A percentile compares a stretch with the other conserved stretches of the same genome.
phyloP scores from a whole-genome alignment of 768 basidiomycete genomes.

The Tephrocybe sp. region DNA sequence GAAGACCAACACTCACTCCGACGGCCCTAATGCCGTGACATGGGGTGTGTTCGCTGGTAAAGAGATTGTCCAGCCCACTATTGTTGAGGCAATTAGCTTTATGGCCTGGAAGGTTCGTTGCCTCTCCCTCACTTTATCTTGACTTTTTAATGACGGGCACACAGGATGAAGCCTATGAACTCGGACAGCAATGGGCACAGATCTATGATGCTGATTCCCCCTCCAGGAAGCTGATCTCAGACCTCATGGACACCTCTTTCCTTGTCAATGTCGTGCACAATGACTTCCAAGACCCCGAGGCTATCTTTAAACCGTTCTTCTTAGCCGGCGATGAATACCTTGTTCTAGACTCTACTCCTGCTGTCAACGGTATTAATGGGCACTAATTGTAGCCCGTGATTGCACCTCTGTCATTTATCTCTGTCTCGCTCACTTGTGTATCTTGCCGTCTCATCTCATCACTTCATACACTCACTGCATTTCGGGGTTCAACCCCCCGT shows the following conservation, averaged over 20 bases:
- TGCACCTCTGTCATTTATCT: constrained; percentile 12
- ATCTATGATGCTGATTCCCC: constrained; percentile 79
- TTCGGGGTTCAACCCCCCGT: constrained; percentile 89
- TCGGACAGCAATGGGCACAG: constrained; percentile 89
- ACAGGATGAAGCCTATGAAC: constrained; percentile 92
- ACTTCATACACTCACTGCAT: constrained; percentile 18
- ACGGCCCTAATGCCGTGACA: constrained; percentile 97
- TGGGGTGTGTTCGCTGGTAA: constrained; percentile 99
- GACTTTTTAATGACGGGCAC: constrained; percentile 8
- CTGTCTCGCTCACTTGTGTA: constrained; percentile 23
- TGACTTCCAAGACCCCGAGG: constrained; percentile 82
- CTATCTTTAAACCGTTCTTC: constrained; percentile 87
- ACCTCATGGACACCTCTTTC: constrained; percentile 78
- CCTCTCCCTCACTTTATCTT: not conserved
- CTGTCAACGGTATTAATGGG: constrained; percentile 35
- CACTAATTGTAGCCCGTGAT: constrained; percentile 26
- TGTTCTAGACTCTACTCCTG: constrained; percentile 33
- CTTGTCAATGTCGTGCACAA: constrained; percentile 98
- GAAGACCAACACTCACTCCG: constrained; percentile 90
- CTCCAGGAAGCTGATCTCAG: constrained; percentile 72
- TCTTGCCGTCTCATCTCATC: constrained; percentile 25
- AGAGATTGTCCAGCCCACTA: constrained; percentile 94
- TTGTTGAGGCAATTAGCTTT: constrained; percentile 96
- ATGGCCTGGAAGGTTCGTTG: constrained; percentile 92
- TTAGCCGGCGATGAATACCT: constrained; percentile 68